Evolutionary conservation across 306 rosid species (phyloP), one percentile per base, ranked within the genome.

Genomic region (Dryas alaskensis): DNA sequence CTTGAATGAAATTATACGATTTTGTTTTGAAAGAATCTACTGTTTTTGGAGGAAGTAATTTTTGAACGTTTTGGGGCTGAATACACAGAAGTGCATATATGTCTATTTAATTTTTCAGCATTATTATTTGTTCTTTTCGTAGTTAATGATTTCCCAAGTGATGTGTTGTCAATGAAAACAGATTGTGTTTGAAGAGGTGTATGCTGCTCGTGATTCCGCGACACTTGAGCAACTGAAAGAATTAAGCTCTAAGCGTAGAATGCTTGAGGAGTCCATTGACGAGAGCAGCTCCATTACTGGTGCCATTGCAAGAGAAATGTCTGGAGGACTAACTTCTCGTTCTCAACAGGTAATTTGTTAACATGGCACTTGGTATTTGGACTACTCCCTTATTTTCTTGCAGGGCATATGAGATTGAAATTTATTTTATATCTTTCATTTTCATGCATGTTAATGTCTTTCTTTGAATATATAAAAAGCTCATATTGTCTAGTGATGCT

Each of bases 211-310:
- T 52, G 93, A 89, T 86, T 81, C 96, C 27, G 82, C 73, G 25
- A 87, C 97, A 49, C 92, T 87, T 16, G 97, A 92, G 79, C 92
- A 89, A 75, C 80, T 89, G 76, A 92, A 92, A 76, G 96, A 92
- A 82, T 65, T 92, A 77, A 92, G 86, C 84, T 83, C 96, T 17
- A 87, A 81, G 76, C 92, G 97, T n/a, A 87, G 81, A 79, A 84
- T 83, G 45, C 80, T 92, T 31, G 89, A 89, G 81, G 93, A 84
- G 70, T 81, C 89, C 48, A 82, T 86, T 49, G 86, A 87, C 65
- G 82, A 83, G 74, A 87, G 81, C 74, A 87, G 90, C 81, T 81
- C 55, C 79, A 81, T 89, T 72, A 76, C 96, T 50, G 84, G 85
- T 77, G 96, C 96, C 50, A 85, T 92, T 81, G 91, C 96, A 48